Evolutionary conservation across 2,329 filamentous ascomycete genomes (phyloP).

Genomic region (Aspergillus fructus): DNA sequence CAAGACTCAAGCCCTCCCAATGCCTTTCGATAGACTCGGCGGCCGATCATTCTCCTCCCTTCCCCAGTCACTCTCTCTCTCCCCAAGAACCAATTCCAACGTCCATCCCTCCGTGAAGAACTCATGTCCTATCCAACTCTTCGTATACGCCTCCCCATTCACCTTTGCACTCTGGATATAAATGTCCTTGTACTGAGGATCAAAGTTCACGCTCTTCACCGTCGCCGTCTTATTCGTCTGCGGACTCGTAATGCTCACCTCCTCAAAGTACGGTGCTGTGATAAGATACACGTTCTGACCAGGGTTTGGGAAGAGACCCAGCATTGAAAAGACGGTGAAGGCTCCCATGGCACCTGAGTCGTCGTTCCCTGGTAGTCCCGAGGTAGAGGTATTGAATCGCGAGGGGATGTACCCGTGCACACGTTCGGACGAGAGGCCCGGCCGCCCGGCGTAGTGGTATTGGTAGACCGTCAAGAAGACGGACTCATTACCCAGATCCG

Average conservation of each 20-base stretch:
- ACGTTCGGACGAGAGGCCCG: conserved; percentile 50
- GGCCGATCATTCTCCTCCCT: conserved; percentile 60
- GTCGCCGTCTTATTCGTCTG: conserved; percentile 60
- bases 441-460: conserved; percentile 68
- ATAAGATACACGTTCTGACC: conserved; percentile 70
- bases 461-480: conserved; percentile 65
- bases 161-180: conserved; percentile 67
- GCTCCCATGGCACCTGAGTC: conserved; percentile 69
- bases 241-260: conserved; percentile 57
- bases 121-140: conserved; percentile 66
- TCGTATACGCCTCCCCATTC: conserved; percentile 59
- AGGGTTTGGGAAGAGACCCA: conserved; percentile 67
- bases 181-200: conserved; percentile 54
- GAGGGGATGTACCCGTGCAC: conserved; percentile 64
- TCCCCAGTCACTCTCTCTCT: conserved; percentile 65
- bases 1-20: too few species aligned
- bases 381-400: conserved; percentile 57
- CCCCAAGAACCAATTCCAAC: conserved; percentile 62
- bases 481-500: conserved; percentile 66
- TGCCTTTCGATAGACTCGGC: conserved; percentile 46
- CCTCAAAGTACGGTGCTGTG: conserved; percentile 64
- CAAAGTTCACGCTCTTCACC: conserved; percentile 60
- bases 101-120: conserved; percentile 67
- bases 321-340: conserved; percentile 65
- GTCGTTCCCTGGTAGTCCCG: conserved; percentile 67